A percentile compares a stretch with the other conserved stretches of the same genome.
Conservation (phyloP, 192 early-diverging fungal genomes). For the Cetraspora pellucida region DNA sequence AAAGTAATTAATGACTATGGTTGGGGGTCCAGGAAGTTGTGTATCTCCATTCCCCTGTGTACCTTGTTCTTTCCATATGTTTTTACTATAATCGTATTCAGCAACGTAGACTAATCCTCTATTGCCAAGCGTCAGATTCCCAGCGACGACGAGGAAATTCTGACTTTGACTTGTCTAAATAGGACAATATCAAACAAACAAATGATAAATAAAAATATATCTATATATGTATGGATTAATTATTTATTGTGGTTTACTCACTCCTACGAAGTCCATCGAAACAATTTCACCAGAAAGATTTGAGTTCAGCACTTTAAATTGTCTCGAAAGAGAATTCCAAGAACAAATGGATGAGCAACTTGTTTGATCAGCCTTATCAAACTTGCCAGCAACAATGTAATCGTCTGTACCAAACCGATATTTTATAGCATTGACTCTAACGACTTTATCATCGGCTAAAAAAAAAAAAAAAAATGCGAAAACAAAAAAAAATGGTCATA, state of each 20-base stretch:
- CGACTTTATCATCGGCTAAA: conserved; percentile 21
- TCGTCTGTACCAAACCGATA: conserved; percentile 34
- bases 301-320: conserved; percentile 35
- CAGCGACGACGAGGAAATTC: conserved; percentile 39
- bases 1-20: conserved; percentile 46
- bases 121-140: conserved; percentile 43
- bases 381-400: conserved; percentile 57
- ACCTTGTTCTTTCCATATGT: conserved; percentile 41
- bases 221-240: neutral
- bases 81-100: conserved; percentile 51
- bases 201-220: neutral
- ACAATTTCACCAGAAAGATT: conserved; percentile 39
- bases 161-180: neutral
- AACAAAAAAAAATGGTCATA: neutral
- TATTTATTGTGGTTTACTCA: neutral
- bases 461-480: neutral
- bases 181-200: neutral
- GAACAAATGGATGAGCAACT: conserved; percentile 33
- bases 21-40: conserved; percentile 54
- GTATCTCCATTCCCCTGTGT: neutral
- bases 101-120: conserved; percentile 44
- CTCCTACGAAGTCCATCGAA: conserved; percentile 39
- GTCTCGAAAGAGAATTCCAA: conserved; percentile 27
- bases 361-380: conserved; percentile 49
- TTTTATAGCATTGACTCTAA: conserved; percentile 30